Conservation (phyloP, 768 basidiomycete species). For the Cubamyces lactineus region DNA sequence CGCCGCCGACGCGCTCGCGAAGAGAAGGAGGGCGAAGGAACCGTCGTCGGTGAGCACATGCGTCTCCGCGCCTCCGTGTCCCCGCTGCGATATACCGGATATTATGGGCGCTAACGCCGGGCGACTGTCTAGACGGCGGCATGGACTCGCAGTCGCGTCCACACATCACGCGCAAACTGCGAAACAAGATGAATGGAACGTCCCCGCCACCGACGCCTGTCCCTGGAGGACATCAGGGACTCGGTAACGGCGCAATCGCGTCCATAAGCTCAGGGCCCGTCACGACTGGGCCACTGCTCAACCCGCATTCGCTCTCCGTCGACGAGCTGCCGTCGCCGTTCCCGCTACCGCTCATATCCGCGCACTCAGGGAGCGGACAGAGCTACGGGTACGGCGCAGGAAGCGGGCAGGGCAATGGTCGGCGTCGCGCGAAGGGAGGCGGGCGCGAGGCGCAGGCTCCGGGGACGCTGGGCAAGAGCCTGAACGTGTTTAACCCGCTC, state of each 20-base stretch:
- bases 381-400: conserved; percentile 27
- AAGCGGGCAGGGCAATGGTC: conserved; percentile 31
- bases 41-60: conserved; percentile 56
- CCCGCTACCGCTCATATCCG: conserved; percentile 70
- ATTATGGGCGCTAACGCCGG: not conserved
- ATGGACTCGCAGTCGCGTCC: conserved; percentile 78
- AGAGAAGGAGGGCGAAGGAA: conserved; percentile 90
- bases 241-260: conserved; percentile 39
- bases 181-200: conserved; percentile 72
- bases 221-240: conserved; percentile 33
- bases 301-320: conserved; percentile 83
- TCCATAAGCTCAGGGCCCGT: conserved; percentile 56
- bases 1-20: conserved; percentile 76
- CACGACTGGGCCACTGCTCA: conserved; percentile 69
- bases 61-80: conserved; percentile 5
- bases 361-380: conserved; percentile 42
- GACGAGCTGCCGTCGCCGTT: conserved; percentile 89
- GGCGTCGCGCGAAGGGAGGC: conserved; percentile 40
- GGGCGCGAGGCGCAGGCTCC: conserved; percentile 60
- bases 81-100: not conserved
- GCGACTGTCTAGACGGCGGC: conserved; percentile 55
- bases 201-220: conserved; percentile 80
- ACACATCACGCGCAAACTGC: conserved; percentile 82
- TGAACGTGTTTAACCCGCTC: conserved; percentile 53
- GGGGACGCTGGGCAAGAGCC: conserved; percentile 76